Base-by-base conservation (phyloP, 176 grass and related monocot genomes). In the Tillandsia leiboldiana region DNA sequence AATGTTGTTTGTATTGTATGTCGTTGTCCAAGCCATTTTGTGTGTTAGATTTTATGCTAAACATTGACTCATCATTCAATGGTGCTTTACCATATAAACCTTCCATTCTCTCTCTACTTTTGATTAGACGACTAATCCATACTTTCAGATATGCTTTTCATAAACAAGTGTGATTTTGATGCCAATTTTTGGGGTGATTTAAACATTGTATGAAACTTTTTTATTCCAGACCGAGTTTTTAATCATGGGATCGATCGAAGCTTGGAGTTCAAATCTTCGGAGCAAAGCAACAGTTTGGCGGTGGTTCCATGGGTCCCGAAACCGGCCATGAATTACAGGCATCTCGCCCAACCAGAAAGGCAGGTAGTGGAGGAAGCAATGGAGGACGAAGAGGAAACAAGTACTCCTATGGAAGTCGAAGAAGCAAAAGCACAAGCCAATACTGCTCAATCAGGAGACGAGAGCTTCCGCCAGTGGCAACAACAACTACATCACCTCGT, bases 251-350 rank as follows among this genome's bases (percentile, higher is more conserved):
- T 53, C 51, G 67, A 52, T 74, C 72, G 33, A 10, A 76, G 56
- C 56, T 52, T 91, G 73, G 85, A 89, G 51, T 78, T 73, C 51
- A 88, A 80, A 79, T 86, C 86, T 54, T 75, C 69, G 12, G 88
- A 51, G n/a, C 77, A 62, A 29, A 83, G 78, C 64, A 83, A 84
- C 51, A 72, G 67, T 56, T 75, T 96, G 64, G 92, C 88, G 48
- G 48, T 96, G 66, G 81, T 96, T 82, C 88, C 86, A 17, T 96
- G 92, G 92, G 72, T 77, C 14, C 83, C 86, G 57, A 71, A 8
- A n/a, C 78, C 76, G 12, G 53, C 63, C 48, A 12, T 33, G 17
- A 72, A 75, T 75, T 51, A 78, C 71, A 85, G 53, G 74, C 33
- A 54, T 13, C 26, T 23, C 2, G 10, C 63, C 69, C 18, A 64